Evolutionary conservation across 1,284 basidiomycete species (phyloP).

Genomic region (Cutaneotrichosporon mucoides): DNA sequence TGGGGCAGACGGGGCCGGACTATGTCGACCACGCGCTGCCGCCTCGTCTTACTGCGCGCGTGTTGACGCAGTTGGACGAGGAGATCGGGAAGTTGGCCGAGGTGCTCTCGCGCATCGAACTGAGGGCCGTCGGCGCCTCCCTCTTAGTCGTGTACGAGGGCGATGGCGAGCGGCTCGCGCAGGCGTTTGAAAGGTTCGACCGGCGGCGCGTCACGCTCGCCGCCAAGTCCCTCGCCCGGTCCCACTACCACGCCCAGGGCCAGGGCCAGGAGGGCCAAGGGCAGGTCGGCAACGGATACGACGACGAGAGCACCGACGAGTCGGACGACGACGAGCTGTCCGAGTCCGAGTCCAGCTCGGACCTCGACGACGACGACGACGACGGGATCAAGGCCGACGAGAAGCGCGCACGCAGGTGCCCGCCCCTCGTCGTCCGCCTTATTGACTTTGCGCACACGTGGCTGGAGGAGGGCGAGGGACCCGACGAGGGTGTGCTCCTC

Average conservation of each 20-base stretch:
- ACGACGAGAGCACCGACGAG: slow-evolving; percentile 24
- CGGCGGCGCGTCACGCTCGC: slow-evolving; percentile 25
- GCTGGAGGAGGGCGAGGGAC: slow-evolving; percentile 65
- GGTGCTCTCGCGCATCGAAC: slow-evolving; percentile 58
- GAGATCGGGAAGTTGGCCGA: slow-evolving; percentile 57
- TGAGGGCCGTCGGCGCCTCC: slow-evolving; percentile 77
- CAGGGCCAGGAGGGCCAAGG: no score
- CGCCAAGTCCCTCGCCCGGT: slow-evolving; percentile 3
- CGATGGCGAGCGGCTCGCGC: slow-evolving; percentile 53
- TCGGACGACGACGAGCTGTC: slow-evolving; percentile 38
- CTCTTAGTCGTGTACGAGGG: slow-evolving; percentile 83
- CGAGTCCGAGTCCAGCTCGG: slow-evolving; percentile 42
- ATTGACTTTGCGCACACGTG: slow-evolving; percentile 94
- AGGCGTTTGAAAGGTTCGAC: slow-evolving; percentile 51
- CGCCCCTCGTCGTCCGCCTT: slow-evolving; percentile 65
- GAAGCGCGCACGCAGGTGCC: slow-evolving; percentile 48
- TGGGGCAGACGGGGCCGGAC: not conserved
- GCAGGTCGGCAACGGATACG: no score
- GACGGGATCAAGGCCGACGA: slow-evolving; percentile 30
- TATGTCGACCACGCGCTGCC: slow-evolving; percentile 55
- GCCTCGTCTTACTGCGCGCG: slow-evolving; percentile 55
- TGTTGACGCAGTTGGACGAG: slow-evolving; percentile 54
- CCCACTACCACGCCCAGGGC: no score
- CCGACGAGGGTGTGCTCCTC: slow-evolving; percentile 69
- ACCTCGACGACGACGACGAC: slow-evolving; percentile 37